Evolutionary conservation across 176 grass and related monocot genomes (phyloP).

Genomic region (Alloteropsis semialata): DNA sequence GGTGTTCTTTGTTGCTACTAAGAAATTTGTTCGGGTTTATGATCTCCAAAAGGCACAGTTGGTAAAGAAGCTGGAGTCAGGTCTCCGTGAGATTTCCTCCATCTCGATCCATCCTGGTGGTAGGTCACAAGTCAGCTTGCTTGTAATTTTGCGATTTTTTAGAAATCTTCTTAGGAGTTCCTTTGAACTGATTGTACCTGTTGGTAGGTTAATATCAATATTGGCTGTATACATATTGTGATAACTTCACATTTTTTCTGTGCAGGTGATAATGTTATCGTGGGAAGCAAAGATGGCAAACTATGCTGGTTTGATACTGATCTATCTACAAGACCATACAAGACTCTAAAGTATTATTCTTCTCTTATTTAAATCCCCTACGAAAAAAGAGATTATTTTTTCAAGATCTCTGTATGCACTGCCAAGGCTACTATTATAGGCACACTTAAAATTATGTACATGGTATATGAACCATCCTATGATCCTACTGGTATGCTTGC

Average conservation of each 20-base stretch:
- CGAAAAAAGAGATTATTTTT: not conserved
- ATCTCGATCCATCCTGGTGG: constrained; percentile 91
- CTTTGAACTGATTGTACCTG: not conserved
- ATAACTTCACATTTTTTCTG: constrained; percentile 6
- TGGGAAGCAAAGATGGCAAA: constrained; percentile 96
- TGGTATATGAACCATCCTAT: constrained; percentile 1
- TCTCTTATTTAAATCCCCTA: constrained; percentile 4
- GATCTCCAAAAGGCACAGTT: constrained; percentile 76
- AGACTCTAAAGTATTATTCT: constrained; percentile 68
- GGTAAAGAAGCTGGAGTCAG: constrained; percentile 87
- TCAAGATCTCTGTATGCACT: not conserved
- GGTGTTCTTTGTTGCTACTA: constrained; percentile 93
- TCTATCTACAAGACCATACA: constrained; percentile 75
- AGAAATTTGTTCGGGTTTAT: constrained; percentile 92
- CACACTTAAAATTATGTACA: not conserved
- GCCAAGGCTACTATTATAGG: not conserved
- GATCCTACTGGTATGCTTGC: not conserved
- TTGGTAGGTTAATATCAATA: not conserved
- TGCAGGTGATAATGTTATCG: constrained; percentile 95
- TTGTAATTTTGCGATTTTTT: constrained; percentile 3
- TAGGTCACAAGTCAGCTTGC: constrained; percentile 28
- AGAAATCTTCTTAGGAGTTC: not conserved
- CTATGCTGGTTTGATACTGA: constrained; percentile 99
- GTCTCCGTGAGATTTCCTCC: constrained; percentile 83
- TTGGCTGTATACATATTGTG: not conserved